Conservation (phyloP, 495 filamentous ascomycete genomes). For the Paragyromitra xinjiangensis region DNA sequence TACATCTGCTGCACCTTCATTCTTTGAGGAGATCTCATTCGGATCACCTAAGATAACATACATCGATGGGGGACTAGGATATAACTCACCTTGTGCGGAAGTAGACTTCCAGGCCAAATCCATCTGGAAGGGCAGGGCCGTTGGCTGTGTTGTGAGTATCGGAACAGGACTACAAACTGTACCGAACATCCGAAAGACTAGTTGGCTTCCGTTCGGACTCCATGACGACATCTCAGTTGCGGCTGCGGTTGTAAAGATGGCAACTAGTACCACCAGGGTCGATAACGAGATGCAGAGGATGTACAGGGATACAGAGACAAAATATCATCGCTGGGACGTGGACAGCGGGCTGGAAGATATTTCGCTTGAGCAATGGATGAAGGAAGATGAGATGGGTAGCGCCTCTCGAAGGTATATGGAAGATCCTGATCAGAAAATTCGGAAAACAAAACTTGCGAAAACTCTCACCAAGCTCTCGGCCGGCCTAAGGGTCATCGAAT, state of each 20-base stretch:
- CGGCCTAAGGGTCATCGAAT: conserved; percentile 37
- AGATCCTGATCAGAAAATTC: conserved; percentile 43
- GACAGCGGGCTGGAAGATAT: conserved; percentile 40
- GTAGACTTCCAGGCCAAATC: conserved; percentile 88
- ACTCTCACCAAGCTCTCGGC: conserved; percentile 38
- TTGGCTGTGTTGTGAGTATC: conserved; percentile 90
- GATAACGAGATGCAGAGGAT: conserved; percentile 48
- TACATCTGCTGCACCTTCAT: conserved; percentile 85
- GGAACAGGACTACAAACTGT: conserved; percentile 72
- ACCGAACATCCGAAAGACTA: conserved; percentile 21
- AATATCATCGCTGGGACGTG: conserved; percentile 49
- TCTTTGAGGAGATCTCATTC: conserved; percentile 93
- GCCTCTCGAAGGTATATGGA: conserved; percentile 43
- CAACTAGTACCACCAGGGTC: conserved; percentile 42
- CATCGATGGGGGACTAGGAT: conserved; percentile 83
- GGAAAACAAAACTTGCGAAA: conserved; percentile 30
- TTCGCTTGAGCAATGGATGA: conserved; percentile 50
- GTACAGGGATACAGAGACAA: conserved; percentile 47
- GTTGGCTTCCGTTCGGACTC: conserved; percentile 36
- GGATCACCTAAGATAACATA: conserved; percentile 91
- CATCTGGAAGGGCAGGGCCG: conserved; percentile 90
- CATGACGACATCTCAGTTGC: conserved; percentile 36
- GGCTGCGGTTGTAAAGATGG: conserved; percentile 42
- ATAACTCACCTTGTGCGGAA: conserved; percentile 83
- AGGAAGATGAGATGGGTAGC: conserved; percentile 48